A percentile compares a stretch with the other conserved stretches of the same genome.
phyloP scores from a whole-genome alignment of 2,329 filamentous ascomycete species.

The Fusarium scirpi region DNA sequence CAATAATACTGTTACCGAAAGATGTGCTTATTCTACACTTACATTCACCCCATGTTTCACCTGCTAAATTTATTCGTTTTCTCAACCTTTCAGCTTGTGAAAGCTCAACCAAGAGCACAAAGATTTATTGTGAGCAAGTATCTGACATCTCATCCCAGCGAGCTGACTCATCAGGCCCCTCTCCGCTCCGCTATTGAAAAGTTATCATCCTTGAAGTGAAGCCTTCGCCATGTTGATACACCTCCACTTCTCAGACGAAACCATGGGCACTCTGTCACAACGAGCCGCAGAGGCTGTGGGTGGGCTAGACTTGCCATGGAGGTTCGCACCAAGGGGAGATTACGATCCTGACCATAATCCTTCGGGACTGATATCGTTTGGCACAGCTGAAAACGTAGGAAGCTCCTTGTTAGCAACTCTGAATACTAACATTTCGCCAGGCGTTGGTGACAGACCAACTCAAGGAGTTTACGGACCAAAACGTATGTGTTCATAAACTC shows the following conservation, averaged over 20 bases:
- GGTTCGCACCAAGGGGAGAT: constrained; percentile 48
- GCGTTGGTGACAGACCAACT: constrained; percentile 56
- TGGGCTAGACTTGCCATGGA: constrained; percentile 49
- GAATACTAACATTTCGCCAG: constrained; percentile 30
- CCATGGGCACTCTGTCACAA: constrained; percentile 36
- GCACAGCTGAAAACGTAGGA: constrained; percentile 61
- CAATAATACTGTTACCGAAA: not conserved
- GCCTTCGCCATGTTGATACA: constrained; percentile 27
- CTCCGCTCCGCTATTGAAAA: constrained; percentile 4
- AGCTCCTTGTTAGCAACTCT: not conserved
- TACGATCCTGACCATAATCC: constrained; percentile 56
- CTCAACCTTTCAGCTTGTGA: not conserved
- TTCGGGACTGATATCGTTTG: constrained; percentile 60
- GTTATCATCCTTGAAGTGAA: not conserved
- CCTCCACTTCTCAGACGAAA: constrained; percentile 20
- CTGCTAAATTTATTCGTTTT: too few species aligned
- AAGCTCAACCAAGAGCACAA: not conserved
- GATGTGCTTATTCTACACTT: not conserved
- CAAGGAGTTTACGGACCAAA: constrained; percentile 46
- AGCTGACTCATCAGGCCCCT: constrained; percentile 38
- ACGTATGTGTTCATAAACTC: constrained; percentile 43
- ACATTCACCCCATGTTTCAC: not conserved
- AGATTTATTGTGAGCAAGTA: constrained; percentile 7
- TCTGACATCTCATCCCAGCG: not conserved
- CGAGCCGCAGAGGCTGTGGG: constrained; percentile 43